These are phyloP conservation scores for Phytopythium ostracodes DNA, from an alignment of 352 stramenopile species.

Conservation along the genomic window DNA sequence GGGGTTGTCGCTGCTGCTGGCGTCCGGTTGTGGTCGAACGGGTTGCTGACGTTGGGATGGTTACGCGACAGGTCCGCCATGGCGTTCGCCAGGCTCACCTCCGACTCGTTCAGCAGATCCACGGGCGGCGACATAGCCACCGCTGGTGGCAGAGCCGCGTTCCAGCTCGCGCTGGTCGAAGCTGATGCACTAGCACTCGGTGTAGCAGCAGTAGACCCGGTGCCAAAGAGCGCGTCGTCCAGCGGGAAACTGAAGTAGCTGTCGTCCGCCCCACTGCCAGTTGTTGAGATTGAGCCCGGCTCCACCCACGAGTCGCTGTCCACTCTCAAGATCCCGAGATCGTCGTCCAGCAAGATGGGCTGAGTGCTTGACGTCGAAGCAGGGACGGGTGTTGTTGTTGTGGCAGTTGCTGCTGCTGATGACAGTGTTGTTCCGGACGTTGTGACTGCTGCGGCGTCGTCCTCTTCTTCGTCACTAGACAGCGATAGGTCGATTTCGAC, in stretches of 20 bases:
- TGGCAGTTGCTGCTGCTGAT: constrained; percentile 1
- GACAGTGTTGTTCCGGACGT: background rate
- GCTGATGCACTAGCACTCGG: background rate
- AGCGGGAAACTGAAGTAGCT: constrained; percentile 51
- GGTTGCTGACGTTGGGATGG: constrained; percentile 48
- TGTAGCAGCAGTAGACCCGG: constrained; percentile 11
- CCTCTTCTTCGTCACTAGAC: constrained; percentile 67
- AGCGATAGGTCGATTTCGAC: constrained; percentile 74
- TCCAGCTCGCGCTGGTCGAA: constrained; percentile 3
- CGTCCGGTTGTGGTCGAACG: constrained; percentile 33
- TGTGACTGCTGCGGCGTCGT: constrained; percentile 13
- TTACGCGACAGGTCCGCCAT: constrained; percentile 63
- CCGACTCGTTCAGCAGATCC: constrained; percentile 30
- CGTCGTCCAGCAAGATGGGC: constrained; percentile 48
- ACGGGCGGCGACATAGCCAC: constrained; percentile 11
- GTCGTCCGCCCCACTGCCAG: constrained; percentile 15
- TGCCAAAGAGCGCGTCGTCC: constrained; percentile 43
- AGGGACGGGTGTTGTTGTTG: constrained; percentile 4
- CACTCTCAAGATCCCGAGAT: constrained; percentile 64
- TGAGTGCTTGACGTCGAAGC: constrained; percentile 3
- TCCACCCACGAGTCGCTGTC: constrained; percentile 64
- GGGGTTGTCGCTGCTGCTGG: background rate
- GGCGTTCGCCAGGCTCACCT: constrained; percentile 47
- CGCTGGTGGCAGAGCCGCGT: background rate
- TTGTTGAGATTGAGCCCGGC: constrained; percentile 10